phyloP scores from a whole-genome alignment of 2,329 filamentous ascomycete genomes.

The Phialocephala subalpina region DNA sequence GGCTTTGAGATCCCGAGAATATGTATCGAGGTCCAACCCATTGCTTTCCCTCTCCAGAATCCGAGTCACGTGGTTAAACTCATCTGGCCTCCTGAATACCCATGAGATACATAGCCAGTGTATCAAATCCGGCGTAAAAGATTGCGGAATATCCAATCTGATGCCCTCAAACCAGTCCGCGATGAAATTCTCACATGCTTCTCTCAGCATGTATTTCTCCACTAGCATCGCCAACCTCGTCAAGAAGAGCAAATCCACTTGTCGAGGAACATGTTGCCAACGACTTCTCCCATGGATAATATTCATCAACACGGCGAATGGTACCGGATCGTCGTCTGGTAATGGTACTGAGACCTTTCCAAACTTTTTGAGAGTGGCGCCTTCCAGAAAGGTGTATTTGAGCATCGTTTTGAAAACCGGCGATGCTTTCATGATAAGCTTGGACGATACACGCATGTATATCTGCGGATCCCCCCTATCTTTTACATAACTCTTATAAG shows the following conservation, averaged over 20 bases:
- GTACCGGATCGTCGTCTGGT: conserved; percentile 25
- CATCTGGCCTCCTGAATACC: conserved; percentile 25
- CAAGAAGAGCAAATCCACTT: conserved; percentile 39
- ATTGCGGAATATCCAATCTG: conserved; percentile 14
- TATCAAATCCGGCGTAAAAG: conserved; percentile 17
- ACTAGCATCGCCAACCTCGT: conserved; percentile 41
- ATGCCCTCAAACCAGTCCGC: conserved; percentile 22
- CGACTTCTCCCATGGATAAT: conserved; percentile 13
- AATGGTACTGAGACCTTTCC: conserved; percentile 23
- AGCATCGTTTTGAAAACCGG: conserved; percentile 27
- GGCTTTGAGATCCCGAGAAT: conserved; percentile 20
- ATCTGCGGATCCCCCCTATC: conserved; percentile 18
- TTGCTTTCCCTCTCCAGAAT: conserved; percentile 23
- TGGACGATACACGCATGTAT: conserved; percentile 19
- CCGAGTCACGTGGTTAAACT: conserved; percentile 24
- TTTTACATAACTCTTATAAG: conserved; percentile 10
- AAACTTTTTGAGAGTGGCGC: conserved; percentile 19
- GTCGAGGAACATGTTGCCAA: conserved; percentile 30
- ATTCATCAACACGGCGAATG: conserved; percentile 23
- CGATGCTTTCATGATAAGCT: conserved; percentile 19
- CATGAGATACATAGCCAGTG: conserved; percentile 31
- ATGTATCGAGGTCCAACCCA: conserved; percentile 15
- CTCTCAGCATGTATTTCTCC: conserved; percentile 40
- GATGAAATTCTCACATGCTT: conserved; percentile 10
- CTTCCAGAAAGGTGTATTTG: conserved; percentile 23